Evolutionary conservation across 495 filamentous ascomycete genomes (phyloP).

Genomic region (Penicillium cosmopolitanum): DNA sequence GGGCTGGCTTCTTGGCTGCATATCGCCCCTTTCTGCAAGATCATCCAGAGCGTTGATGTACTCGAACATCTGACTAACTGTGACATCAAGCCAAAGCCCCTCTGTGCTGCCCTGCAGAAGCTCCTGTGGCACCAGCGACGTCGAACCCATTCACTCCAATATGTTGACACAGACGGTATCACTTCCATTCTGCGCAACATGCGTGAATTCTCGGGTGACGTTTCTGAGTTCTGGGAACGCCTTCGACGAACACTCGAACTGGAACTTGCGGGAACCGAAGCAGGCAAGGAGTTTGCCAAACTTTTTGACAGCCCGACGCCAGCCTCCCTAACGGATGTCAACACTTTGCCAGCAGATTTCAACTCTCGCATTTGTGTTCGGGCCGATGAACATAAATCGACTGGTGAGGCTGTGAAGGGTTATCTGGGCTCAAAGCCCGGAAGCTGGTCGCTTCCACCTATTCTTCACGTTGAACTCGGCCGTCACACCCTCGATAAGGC

Average conservation of each 20-base stretch:
- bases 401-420: constrained; percentile 32
- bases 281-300: constrained; percentile 39
- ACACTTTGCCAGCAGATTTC: constrained; percentile 43
- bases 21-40: constrained; percentile 59
- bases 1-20: constrained; percentile 62
- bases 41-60: constrained; percentile 54
- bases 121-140: constrained; percentile 47
- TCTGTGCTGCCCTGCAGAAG: constrained; percentile 52
- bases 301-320: constrained; percentile 49
- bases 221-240: constrained; percentile 58
- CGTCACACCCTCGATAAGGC: constrained; percentile 58
- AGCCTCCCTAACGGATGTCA: constrained; percentile 15
- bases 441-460: constrained; percentile 46
- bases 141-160: constrained; percentile 40
- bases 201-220: constrained; percentile 49
- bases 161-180: constrained; percentile 49
- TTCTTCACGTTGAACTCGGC: constrained; percentile 63
- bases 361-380: constrained; percentile 46
- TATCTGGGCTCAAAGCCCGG: constrained; percentile 42
- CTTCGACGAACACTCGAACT: constrained; percentile 55
- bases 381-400: constrained; percentile 40
- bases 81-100: constrained; percentile 53
- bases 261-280: constrained; percentile 51
- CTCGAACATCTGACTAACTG: constrained; percentile 54
- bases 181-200: constrained; percentile 47